Conservation (phyloP, 1,284 basidiomycete genomes). For the Cutaneotrichosporon sp. region DNA sequence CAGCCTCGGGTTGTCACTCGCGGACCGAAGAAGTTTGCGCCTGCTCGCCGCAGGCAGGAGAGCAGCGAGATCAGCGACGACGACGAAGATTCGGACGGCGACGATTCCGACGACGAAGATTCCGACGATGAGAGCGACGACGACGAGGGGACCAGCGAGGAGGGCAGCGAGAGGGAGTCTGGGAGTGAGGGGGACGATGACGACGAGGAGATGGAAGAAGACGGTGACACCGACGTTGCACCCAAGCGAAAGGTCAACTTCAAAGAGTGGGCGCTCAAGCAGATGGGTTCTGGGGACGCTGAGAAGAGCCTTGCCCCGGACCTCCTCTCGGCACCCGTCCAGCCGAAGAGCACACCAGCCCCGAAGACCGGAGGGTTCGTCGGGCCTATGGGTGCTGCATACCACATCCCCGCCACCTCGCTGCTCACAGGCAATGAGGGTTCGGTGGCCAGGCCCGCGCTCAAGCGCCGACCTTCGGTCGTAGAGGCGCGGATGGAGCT, state of each 20-base stretch:
- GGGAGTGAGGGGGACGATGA: slow-evolving; percentile 26
- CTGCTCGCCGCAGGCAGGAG: slow-evolving; percentile 17
- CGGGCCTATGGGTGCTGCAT: slow-evolving; percentile 49
- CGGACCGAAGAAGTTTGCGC: slow-evolving; percentile 29
- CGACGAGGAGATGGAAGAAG: slow-evolving; percentile 24
- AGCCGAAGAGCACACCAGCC: slow-evolving; percentile 22
- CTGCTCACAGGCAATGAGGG: slow-evolving; percentile 33
- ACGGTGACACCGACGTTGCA: slow-evolving; percentile 28
- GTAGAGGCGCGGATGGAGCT: slow-evolving; percentile 75
- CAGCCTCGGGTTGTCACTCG: slow-evolving; percentile 37
- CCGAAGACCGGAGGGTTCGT: slow-evolving; percentile 38
- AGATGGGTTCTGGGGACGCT: slow-evolving; percentile 50
- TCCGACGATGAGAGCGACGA: slow-evolving; percentile 21
- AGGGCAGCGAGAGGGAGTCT: slow-evolving; percentile 26
- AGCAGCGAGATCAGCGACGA: slow-evolving; percentile 22
- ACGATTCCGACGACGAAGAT: slow-evolving; percentile 29
- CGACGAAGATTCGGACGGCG: slow-evolving; percentile 29
- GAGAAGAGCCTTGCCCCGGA: slow-evolving; percentile 12
- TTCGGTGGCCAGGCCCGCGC: slow-evolving; percentile 58
- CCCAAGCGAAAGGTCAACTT: slow-evolving; percentile 60
- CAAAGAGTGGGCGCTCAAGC: slow-evolving; percentile 80
- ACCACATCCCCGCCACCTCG: slow-evolving; percentile 45
- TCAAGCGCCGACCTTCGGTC: slow-evolving; percentile 71
- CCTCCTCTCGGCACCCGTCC: slow-evolving; percentile 28
- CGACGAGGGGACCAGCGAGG: slow-evolving; percentile 17